Percentiles rank a stretch among this genome's conserved stretches.
Conservation (phyloP, 2,329 filamentous ascomycete genomes). For the Aspergillus awamori region DNA sequence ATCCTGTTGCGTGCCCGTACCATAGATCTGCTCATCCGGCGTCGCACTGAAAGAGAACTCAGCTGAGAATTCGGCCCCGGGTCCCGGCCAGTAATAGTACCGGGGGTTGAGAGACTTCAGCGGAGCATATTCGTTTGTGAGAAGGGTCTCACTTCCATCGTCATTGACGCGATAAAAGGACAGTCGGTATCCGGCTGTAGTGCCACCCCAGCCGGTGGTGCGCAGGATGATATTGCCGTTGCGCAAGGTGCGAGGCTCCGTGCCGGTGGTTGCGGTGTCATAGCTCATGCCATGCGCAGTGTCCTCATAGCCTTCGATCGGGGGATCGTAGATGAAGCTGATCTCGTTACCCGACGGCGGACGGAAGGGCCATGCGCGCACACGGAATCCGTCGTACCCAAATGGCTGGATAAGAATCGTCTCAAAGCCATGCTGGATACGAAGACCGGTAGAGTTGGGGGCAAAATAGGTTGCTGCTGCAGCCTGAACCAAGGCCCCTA, state of each 20-base stretch:
- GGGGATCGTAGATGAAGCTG: constrained; percentile 45
- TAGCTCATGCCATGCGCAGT: constrained; percentile 36
- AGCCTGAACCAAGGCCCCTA: not conserved
- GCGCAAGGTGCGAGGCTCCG: constrained; percentile 31
- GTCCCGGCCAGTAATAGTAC: constrained; percentile 40
- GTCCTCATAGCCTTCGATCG: constrained; percentile 41
- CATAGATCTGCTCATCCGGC: constrained; percentile 59
- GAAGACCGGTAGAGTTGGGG: constrained; percentile 31
- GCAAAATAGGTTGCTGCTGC: constrained; percentile 17
- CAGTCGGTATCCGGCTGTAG: constrained; percentile 36
- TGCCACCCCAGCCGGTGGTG: constrained; percentile 37
- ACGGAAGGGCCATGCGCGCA: constrained; percentile 44
- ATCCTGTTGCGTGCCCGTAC: constrained; percentile 68
- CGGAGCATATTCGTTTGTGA: constrained; percentile 40
- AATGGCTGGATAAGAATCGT: constrained; percentile 44
- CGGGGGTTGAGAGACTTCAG: constrained; percentile 40
- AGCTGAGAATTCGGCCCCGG: constrained; percentile 39
- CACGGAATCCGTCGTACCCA: constrained; percentile 45
- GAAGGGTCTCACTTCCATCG: constrained; percentile 38
- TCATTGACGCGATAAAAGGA: constrained; percentile 40
- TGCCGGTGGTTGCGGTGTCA: constrained; percentile 38
- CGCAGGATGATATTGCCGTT: constrained; percentile 43
- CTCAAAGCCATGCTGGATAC: constrained; percentile 44
- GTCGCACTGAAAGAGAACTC: constrained; percentile 42
- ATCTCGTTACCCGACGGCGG: constrained; percentile 40